Percentiles rank a stretch among this genome's conserved stretches.
phyloP scores from a whole-genome alignment of 1,284 basidiomycete genomes.

The Tilletia horrida region DNA sequence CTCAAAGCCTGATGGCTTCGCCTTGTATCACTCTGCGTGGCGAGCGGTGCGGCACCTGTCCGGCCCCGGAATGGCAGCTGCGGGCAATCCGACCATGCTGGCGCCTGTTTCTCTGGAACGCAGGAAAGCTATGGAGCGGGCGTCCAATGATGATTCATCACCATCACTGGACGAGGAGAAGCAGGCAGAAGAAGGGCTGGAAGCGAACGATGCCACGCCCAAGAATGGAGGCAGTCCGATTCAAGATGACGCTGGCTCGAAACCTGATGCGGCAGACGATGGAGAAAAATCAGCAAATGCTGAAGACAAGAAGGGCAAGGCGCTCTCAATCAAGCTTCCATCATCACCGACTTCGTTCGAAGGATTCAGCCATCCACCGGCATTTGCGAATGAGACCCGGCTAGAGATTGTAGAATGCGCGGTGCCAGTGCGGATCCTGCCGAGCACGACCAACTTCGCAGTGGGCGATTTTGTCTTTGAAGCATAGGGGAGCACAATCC shows the following conservation, averaged over 20 bases:
- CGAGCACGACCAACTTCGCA: slow-evolving; percentile 41
- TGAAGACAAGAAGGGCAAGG: background rate
- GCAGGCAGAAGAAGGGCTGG: background rate
- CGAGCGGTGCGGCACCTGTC: slow-evolving; percentile 31
- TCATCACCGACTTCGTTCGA: background rate
- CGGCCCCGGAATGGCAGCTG: slow-evolving; percentile 13
- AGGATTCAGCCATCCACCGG: background rate
- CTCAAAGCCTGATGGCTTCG: slow-evolving; percentile 37
- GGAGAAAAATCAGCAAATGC: background rate
- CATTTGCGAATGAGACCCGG: slow-evolving; percentile 30
- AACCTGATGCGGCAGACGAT: too few species aligned
- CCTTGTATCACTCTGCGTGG: slow-evolving; percentile 39
- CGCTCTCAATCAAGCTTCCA: background rate
- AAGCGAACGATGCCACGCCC: background rate
- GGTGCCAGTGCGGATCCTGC: slow-evolving; percentile 44
- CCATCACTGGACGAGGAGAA: background rate
- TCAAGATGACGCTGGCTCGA: too few species aligned
- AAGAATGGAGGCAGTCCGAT: background rate
- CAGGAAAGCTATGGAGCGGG: background rate
- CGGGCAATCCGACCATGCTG: slow-evolving; percentile 3
- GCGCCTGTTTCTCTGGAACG: slow-evolving; percentile 2
- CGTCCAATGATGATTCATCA: background rate
- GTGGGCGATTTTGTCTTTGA: slow-evolving; percentile 38
- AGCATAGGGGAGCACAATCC: slow-evolving; percentile 26
- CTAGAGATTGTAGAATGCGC: slow-evolving; percentile 53